Percentiles rank a stretch among this genome's conserved stretches.
These are phyloP conservation scores for Trypanosoma melophagium DNA, from an alignment of 208 protist species.

Conservation along the genomic window DNA sequence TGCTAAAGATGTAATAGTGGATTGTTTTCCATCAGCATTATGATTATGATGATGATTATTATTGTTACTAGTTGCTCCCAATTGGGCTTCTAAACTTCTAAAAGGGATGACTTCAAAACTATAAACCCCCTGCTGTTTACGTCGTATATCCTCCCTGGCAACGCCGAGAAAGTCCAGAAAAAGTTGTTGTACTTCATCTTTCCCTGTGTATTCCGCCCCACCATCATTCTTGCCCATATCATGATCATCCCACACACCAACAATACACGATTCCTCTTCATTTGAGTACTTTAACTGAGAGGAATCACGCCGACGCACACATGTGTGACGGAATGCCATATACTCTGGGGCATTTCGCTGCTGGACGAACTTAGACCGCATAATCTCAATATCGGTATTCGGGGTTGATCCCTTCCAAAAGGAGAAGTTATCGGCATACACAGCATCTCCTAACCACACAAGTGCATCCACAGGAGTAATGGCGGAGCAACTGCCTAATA, in stretches of 20 bases:
- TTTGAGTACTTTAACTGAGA: neutral
- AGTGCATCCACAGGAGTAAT: slow-evolving; percentile 56
- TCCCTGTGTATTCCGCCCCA: slow-evolving; percentile 58
- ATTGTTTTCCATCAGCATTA: slow-evolving; percentile 14
- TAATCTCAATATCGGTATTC: slow-evolving; percentile 34
- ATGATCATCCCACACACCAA: slow-evolving; percentile 89
- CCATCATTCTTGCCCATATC: slow-evolving; percentile 89
- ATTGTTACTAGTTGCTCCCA: neutral
- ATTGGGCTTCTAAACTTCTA: neutral
- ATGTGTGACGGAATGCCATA: slow-evolving; percentile 55
- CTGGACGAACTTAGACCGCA: slow-evolving; percentile 58
- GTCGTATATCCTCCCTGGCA: slow-evolving; percentile 34
- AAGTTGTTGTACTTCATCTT: slow-evolving; percentile 56
- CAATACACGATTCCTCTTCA: slow-evolving; percentile 31
- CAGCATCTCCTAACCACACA: slow-evolving; percentile 80
- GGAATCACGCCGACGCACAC: slow-evolving; percentile 23
- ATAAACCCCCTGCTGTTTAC: slow-evolving; percentile 70
- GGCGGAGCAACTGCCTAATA: slow-evolving; percentile 15
- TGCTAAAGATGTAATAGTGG: neutral
- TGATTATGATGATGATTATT: neutral
- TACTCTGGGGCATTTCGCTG: slow-evolving; percentile 63
- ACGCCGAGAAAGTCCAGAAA: slow-evolving; percentile 81
- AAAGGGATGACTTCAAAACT: slow-evolving; percentile 53
- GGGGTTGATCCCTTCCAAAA: slow-evolving; percentile 14
- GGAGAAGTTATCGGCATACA: slow-evolving; percentile 75